These are phyloP conservation scores for Chloris gayana DNA, from an alignment of 176 grass and related monocot genomes.

Conservation along the genomic window DNA sequence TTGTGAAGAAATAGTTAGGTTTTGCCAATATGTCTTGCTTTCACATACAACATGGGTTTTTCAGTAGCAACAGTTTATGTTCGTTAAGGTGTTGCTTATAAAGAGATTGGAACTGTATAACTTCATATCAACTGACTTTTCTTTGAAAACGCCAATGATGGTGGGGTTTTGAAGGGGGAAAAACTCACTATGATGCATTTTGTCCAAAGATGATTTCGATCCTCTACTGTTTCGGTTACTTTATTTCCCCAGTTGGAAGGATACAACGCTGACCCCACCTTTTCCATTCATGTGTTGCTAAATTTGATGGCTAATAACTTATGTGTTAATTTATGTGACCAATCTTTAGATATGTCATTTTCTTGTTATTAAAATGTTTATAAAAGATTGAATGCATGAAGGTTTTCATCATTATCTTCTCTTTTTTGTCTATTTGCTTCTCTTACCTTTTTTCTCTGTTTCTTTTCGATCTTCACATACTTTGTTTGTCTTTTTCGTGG, in stretches of 20 bases:
- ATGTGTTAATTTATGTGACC: background rate
- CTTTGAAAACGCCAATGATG: background rate
- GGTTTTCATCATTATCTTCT: no score
- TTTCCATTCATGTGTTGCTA: background rate
- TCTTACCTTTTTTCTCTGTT: no score
- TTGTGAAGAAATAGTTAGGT: background rate
- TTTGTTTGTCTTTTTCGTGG: no score
- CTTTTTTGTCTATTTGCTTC: no score
- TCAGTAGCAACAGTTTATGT: background rate
- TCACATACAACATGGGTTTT: background rate
- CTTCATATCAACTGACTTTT: slow-evolving; percentile 7
- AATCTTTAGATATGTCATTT: background rate
- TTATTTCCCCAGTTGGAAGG: background rate
- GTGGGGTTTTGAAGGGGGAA: background rate
- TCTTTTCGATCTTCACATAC: no score
- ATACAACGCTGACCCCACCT: background rate
- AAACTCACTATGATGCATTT: background rate
- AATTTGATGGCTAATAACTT: background rate
- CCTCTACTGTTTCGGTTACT: background rate
- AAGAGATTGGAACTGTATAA: background rate
- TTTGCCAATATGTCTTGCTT: background rate
- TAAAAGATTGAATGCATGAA: background rate
- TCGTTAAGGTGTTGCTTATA: background rate
- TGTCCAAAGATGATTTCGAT: background rate
- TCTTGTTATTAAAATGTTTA: background rate